Evolutionary conservation across 139 green algal species (phyloP), one percentile per base, ranked within the genome.

Genomic region (Microglena sp.): DNA sequence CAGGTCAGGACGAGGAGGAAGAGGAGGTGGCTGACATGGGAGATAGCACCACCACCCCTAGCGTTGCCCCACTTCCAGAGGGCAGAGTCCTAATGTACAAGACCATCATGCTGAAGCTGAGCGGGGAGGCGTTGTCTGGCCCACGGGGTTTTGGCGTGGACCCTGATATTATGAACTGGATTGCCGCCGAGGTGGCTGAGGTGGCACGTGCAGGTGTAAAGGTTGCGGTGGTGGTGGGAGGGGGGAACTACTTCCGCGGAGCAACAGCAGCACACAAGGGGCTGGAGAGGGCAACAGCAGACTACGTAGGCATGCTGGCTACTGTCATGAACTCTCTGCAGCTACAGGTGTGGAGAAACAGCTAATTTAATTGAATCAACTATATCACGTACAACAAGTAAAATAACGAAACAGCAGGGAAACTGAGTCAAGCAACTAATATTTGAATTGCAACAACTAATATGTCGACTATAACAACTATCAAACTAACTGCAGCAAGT

Each of bases 291-390:
- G 84, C 94, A 2, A 94, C 85, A 22, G 94, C 90, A 1, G 94
- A 99, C 71, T 94, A 98, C 60, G 95, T 99, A 56, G 82, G 92
- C 63, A 99, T 99, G 94, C 83, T 99, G 31, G 94, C 94, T 0
- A 99, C 94, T 2, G 86, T 95, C 28, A 99, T 99, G 94, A 99
- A 99, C 63, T 85, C 92, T 1, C 75, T 99, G 22, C 87, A 83
- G 57, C 70, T 99, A 31, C 84, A 91, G 76, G 75, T 82, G 36
- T 1, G 78, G 55, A n/a, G 56, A 11, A 50, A 15, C 40, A 24
- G 40, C 40, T 50, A 50, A 15, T 11, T 50, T 24, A 11, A 24
- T 50, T 50, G 15, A 11, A 50, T 50, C 11, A 50, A 50, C 11
- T 24, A 24, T 15, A 24, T 50, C 15, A 50, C 40, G 15, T 15